Evolutionary conservation across 2,329 filamentous ascomycete genomes (phyloP).

Genomic region (Hypocreales sp.): DNA sequence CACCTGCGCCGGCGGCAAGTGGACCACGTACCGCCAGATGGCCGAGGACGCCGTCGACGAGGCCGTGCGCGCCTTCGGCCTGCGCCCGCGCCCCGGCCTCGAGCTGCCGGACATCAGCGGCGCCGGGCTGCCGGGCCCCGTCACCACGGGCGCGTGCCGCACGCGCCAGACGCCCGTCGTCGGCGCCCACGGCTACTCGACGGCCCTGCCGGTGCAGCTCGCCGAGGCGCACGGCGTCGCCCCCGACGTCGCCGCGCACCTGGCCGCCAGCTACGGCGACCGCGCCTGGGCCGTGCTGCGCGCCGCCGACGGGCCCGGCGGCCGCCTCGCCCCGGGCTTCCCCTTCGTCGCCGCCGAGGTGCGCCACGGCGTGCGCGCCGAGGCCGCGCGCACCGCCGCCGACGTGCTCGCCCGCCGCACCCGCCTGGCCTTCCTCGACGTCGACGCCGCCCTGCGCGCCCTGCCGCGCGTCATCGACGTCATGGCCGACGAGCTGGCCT

Average conservation of each 20-base stretch:
- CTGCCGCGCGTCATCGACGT: constrained; percentile 56
- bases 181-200: constrained; percentile 56
- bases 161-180: constrained; percentile 60
- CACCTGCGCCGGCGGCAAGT: constrained; percentile 73
- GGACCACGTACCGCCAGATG: constrained; percentile 85
- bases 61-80: constrained; percentile 50
- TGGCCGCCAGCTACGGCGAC: constrained; percentile 26
- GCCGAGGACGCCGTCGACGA: constrained; percentile 74
- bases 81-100: constrained; percentile 37
- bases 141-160: constrained; percentile 56
- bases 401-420: constrained; percentile 58
- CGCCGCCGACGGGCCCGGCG: constrained; percentile 32
- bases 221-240: constrained; percentile 20
- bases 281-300: constrained; percentile 57
- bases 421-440: constrained; percentile 61
- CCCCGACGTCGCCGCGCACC: constrained; percentile 23
- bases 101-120: constrained; percentile 50
- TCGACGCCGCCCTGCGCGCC: constrained; percentile 52
- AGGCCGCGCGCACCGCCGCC: constrained; percentile 57
- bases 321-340: constrained; percentile 48
- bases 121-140: constrained; percentile 27
- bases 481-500: constrained; percentile 54
- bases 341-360: constrained; percentile 64
- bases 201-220: constrained; percentile 16
- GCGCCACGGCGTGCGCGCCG: constrained; percentile 54